Conservation (phyloP, 768 basidiomycete genomes). For the Boletus patriciae region DNA sequence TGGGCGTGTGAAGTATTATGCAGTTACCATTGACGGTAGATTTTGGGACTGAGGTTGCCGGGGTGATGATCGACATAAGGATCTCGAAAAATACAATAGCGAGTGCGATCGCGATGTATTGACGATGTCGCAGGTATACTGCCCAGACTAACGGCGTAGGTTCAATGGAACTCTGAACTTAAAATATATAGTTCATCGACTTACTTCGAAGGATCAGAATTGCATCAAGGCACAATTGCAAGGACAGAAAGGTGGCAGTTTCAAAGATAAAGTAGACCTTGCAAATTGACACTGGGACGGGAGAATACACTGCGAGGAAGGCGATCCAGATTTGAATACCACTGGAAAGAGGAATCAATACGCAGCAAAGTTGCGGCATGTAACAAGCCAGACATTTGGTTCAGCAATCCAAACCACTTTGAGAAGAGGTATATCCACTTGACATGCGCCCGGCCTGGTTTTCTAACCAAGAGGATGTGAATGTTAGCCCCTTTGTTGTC, state of each 20-base stretch:
- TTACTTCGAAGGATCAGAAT: constrained; percentile 22
- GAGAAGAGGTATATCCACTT: constrained; percentile 25
- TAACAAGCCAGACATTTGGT: constrained; percentile 8
- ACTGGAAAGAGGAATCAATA: constrained; percentile 10
- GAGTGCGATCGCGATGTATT: not conserved
- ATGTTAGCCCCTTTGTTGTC: not conserved
- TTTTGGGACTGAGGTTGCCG: not conserved
- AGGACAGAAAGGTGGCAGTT: constrained; percentile 5
- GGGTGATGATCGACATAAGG: not conserved
- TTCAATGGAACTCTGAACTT: not conserved
- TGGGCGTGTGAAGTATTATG: constrained; percentile 1
- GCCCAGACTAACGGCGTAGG: constrained; percentile 10
- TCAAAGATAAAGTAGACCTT: not conserved
- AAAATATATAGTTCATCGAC: not conserved
- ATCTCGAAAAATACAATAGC: constrained; percentile 8
- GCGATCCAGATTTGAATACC: not conserved
- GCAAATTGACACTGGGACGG: constrained; percentile 7
- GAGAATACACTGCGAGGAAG: not conserved
- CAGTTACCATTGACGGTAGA: constrained; percentile 13
- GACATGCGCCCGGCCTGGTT: constrained; percentile 3
- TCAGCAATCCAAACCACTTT: constrained; percentile 24
- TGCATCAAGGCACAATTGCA: constrained; percentile 16
- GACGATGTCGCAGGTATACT: constrained; percentile 7
- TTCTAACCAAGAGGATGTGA: constrained; percentile 1
- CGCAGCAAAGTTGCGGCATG: not conserved